These are phyloP conservation scores for Dactylella cylindrospora DNA, from an alignment of 2,329 filamentous ascomycete species.

Conservation along the genomic window DNA sequence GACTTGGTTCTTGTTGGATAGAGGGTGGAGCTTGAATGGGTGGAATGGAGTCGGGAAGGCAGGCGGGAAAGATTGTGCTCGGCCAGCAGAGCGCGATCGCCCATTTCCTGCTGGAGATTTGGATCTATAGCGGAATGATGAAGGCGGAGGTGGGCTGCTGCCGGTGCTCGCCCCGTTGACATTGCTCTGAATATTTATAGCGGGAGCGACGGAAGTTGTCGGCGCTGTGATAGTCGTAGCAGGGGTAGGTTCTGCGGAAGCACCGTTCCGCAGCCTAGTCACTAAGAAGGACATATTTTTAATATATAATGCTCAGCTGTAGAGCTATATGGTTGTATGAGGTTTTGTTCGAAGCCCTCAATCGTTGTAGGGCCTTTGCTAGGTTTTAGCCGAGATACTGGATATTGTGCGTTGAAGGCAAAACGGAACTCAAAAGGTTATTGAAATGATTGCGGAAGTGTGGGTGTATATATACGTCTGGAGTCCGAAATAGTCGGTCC, in stretches of 20 bases:
- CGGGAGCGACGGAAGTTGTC: not conserved
- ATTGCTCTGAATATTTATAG: conserved; percentile 18
- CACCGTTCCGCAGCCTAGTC: conserved; percentile 19
- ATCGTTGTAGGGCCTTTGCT: not conserved
- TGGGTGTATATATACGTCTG: conserved; percentile 38
- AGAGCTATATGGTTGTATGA: too few relatives aligned
- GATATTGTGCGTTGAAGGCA: not conserved
- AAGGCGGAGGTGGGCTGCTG: conserved; percentile 30
- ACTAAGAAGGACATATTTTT: conserved; percentile 43
- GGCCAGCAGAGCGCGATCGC: conserved; percentile 18
- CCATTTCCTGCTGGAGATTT: conserved; percentile 31
- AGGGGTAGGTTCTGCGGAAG: too few relatives aligned
- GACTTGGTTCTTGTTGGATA: conserved; percentile 44
- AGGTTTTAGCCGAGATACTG: not conserved
- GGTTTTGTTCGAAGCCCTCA: not conserved
- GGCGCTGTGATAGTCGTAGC: too few relatives aligned
- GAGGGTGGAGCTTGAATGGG: conserved; percentile 39
- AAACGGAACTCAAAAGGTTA: not conserved
- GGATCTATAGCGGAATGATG: conserved; percentile 16
- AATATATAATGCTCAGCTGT: too few relatives aligned
- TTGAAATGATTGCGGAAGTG: conserved; percentile 10
- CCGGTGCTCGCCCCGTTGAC: conserved; percentile 1
- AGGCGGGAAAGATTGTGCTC: conserved; percentile 34
- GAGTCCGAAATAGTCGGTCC: too few relatives aligned
- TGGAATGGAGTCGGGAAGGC: conserved; percentile 43